These are phyloP conservation scores for Eustoma russellianum DNA, from an alignment of 257 asterid genomes.

Conservation along the genomic window DNA sequence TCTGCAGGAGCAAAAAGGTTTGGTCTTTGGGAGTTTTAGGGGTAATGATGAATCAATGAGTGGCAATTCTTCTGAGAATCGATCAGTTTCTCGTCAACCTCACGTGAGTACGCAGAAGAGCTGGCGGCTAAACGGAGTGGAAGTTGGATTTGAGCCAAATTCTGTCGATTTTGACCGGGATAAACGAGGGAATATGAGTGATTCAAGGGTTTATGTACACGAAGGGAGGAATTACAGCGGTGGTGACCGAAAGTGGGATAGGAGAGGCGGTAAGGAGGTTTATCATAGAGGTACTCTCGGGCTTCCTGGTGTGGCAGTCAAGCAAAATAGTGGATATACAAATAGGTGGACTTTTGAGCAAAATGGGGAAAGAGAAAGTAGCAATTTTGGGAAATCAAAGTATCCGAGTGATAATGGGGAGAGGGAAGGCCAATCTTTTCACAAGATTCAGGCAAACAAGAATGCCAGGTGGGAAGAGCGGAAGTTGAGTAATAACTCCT, in stretches of 20 bases:
- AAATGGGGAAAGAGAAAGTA: conserved; percentile 28
- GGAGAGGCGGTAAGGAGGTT: conserved; percentile 26
- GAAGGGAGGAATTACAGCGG: conserved; percentile 15
- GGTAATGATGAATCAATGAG: conserved; percentile 16
- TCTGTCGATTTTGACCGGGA: conserved; percentile 17
- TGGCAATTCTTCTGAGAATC: conserved; percentile 18
- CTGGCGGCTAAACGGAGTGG: conserved; percentile 23
- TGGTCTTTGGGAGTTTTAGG: conserved; percentile 50
- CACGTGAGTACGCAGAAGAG: conserved; percentile 13
- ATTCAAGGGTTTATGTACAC: conserved; percentile 21
- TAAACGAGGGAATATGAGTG: conserved; percentile 18
- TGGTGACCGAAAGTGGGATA: conserved; percentile 13
- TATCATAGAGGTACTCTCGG: conserved; percentile 21
- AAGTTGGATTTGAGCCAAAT: conserved; percentile 12
- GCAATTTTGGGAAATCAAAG: conserved; percentile 15
- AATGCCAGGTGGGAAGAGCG: conserved; percentile 12
- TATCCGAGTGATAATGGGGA: conserved; percentile 12
- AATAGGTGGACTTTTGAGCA: conserved; percentile 30
- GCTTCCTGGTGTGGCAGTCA: conserved; percentile 49
- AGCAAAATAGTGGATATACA: conserved; percentile 16
- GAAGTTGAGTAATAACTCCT: conserved; percentile 20
- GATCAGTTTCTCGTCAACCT: conserved; percentile 7
- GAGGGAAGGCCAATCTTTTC: conserved; percentile 10
- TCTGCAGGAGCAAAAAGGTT: conserved; percentile 30
- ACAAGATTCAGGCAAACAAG: conserved; percentile 5